Conservation (phyloP, 202 grass and related monocot genomes). For the Setaria viridis region DNA sequence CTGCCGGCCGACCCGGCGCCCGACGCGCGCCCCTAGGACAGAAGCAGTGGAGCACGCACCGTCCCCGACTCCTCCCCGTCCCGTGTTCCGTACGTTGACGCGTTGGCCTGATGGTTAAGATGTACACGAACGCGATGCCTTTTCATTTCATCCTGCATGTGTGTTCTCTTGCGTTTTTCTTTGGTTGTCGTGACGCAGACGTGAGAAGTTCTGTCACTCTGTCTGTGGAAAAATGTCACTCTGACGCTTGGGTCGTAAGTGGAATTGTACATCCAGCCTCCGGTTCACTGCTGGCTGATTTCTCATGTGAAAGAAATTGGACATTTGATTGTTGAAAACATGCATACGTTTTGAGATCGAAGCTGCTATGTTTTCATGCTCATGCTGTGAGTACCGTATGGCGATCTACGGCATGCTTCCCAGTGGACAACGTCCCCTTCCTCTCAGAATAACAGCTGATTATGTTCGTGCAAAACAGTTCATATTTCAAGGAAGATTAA, state of each 20-base stretch:
- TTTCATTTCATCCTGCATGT: not conserved
- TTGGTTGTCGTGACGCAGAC: not conserved
- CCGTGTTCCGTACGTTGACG: too few relatives aligned
- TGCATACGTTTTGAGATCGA: not conserved
- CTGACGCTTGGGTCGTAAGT: not conserved
- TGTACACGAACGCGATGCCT: not conserved
- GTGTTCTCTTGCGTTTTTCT: not conserved
- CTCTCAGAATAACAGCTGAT: not conserved
- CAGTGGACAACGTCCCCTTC: too few relatives aligned
- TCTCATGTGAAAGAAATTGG: conserved; percentile 5
- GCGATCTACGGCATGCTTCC: too few relatives aligned
- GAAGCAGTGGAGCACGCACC: not conserved
- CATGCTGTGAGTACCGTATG: not conserved
- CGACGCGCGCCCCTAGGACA: conserved; percentile 27
- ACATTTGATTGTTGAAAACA: not conserved
- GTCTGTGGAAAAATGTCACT: not conserved
- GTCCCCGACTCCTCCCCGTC: too few relatives aligned
- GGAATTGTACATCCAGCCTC: not conserved
- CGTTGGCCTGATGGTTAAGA: not conserved
- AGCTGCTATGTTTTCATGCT: not conserved
- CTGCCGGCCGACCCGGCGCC: conserved; percentile 28
- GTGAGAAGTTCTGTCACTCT: not conserved
- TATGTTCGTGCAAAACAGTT: not conserved
- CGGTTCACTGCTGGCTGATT: not conserved
- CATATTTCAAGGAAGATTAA: too few relatives aligned